Evolutionary conservation across 768 basidiomycete species (phyloP).

Genomic region (Solioccasus polychromus): DNA sequence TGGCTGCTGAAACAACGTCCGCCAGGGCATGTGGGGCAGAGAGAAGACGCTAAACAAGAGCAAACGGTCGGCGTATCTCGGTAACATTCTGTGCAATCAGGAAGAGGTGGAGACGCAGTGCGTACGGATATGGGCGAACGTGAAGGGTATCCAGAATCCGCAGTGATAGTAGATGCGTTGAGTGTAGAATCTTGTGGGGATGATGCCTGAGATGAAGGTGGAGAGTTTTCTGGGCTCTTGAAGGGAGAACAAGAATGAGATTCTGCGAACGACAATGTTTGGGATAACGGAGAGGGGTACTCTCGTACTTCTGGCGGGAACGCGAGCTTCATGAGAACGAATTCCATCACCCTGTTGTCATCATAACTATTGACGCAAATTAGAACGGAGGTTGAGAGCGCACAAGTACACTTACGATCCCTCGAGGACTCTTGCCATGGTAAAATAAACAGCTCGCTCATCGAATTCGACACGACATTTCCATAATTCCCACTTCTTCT

Average conservation of each 20-base stretch:
- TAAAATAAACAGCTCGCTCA: slow-evolving; percentile 66
- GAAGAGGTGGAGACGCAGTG: slow-evolving; percentile 21
- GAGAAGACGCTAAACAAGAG: slow-evolving; percentile 1
- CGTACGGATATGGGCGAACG: slow-evolving; percentile 24
- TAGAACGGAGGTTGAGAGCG: neutral
- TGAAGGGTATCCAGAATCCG: slow-evolving; percentile 9
- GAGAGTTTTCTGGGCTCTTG: slow-evolving; percentile 29
- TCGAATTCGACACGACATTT: slow-evolving; percentile 78
- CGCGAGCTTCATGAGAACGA: slow-evolving; percentile 64
- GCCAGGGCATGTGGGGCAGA: slow-evolving; percentile 7
- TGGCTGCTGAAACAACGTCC: slow-evolving; percentile 3
- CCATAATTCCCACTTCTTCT: slow-evolving; percentile 66
- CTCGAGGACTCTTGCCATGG: slow-evolving; percentile 64
- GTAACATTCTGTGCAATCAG: slow-evolving; percentile 13
- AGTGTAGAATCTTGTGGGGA: slow-evolving; percentile 26
- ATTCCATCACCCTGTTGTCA: slow-evolving; percentile 66
- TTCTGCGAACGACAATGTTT: slow-evolving; percentile 14
- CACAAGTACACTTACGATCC: slow-evolving; percentile 40
- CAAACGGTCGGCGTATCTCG: slow-evolving; percentile 15
- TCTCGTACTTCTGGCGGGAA: slow-evolving; percentile 53
- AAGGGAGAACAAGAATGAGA: slow-evolving; percentile 14
- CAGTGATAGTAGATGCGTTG: slow-evolving; percentile 1
- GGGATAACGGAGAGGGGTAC: slow-evolving; percentile 17
- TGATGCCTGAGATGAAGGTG: slow-evolving; percentile 25
- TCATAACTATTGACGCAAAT: slow-evolving; percentile 40